These are phyloP conservation scores for Xylariaceae sp. DNA, from an alignment of 2,329 filamentous ascomycete species.

Conservation along the genomic window DNA sequence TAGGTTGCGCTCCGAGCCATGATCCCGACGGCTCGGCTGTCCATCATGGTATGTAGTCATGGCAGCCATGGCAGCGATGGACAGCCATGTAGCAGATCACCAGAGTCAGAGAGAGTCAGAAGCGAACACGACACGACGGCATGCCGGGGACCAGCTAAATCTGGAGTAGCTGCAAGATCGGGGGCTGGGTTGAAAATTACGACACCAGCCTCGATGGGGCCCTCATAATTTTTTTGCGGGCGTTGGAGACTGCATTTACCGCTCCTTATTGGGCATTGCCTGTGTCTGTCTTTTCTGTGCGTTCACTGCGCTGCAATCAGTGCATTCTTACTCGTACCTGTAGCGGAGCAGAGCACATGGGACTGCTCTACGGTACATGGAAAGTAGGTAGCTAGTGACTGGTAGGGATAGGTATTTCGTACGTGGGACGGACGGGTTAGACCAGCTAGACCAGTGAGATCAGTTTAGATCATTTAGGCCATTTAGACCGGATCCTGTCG, in stretches of 20 bases:
- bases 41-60: no score
- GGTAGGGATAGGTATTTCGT: not conserved
- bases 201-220: constrained; percentile 19
- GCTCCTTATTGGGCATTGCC: constrained; percentile 11
- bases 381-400: no score
- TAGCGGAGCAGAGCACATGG: constrained; percentile 3
- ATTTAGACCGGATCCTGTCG: constrained; percentile 4
- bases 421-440: not conserved
- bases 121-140: constrained; percentile 6
- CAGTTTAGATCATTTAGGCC: not conserved
- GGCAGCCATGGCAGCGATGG: not conserved
- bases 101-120: not conserved
- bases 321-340: constrained; percentile 11
- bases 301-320: not conserved
- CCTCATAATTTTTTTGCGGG: constrained; percentile 9
- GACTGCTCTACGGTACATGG: constrained; percentile 7
- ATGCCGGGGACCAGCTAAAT: constrained; percentile 1
- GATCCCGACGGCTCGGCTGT: no score
- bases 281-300: not conserved
- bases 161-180: constrained; percentile 13
- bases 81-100: not conserved
- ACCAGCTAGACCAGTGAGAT: no score
- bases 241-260: constrained; percentile 21
- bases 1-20: no score
- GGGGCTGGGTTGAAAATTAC: constrained; percentile 27